phyloP scores from a whole-genome alignment of 1,284 basidiomycete genomes.

The Trichosporon asahii region DNA sequence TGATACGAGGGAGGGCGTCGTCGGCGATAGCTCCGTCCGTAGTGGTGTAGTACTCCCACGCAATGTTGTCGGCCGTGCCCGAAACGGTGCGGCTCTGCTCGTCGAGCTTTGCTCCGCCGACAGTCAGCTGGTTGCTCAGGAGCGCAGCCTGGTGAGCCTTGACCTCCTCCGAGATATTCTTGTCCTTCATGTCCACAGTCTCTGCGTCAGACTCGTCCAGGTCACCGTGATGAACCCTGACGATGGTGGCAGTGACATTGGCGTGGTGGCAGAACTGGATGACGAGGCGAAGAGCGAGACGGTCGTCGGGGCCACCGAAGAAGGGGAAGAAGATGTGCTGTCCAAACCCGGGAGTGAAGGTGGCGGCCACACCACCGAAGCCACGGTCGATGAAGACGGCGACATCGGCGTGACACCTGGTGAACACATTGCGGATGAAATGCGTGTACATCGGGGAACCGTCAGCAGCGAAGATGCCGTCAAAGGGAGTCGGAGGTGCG shows the following conservation, averaged over 20 bases:
- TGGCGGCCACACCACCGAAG: slow-evolving; percentile 47
- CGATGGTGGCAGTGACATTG: slow-evolving; percentile 68
- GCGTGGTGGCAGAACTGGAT: slow-evolving; percentile 66
- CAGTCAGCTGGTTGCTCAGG: slow-evolving; percentile 44
- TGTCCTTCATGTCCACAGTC: slow-evolving; percentile 36
- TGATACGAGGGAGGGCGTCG: slow-evolving; percentile 32
- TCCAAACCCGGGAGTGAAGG: slow-evolving; percentile 36
- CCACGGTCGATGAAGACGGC: slow-evolving; percentile 77
- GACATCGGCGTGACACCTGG: slow-evolving; percentile 61
- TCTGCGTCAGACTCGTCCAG: slow-evolving; percentile 52
- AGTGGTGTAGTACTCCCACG: slow-evolving; percentile 48
- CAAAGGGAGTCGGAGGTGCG: slow-evolving; percentile 36
- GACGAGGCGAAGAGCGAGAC: slow-evolving; percentile 72
- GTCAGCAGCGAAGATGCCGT: slow-evolving; percentile 46
- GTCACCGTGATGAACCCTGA: slow-evolving; percentile 55
- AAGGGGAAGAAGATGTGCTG: slow-evolving; percentile 80
- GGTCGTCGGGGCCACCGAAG: slow-evolving; percentile 88
- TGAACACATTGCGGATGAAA: slow-evolving; percentile 75
- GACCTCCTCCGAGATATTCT: slow-evolving; percentile 34
- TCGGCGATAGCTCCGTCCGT: slow-evolving; percentile 19
- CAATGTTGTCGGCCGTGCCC: slow-evolving; percentile 53
- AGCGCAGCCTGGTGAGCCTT: slow-evolving; percentile 46
- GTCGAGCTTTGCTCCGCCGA: slow-evolving; percentile 35
- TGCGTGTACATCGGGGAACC: slow-evolving; percentile 62
- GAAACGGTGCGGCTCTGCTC: slow-evolving; percentile 42